These are phyloP conservation scores for Dipodascus geniculatus DNA, from an alignment of 805 yeast species.

Conservation along the genomic window DNA sequence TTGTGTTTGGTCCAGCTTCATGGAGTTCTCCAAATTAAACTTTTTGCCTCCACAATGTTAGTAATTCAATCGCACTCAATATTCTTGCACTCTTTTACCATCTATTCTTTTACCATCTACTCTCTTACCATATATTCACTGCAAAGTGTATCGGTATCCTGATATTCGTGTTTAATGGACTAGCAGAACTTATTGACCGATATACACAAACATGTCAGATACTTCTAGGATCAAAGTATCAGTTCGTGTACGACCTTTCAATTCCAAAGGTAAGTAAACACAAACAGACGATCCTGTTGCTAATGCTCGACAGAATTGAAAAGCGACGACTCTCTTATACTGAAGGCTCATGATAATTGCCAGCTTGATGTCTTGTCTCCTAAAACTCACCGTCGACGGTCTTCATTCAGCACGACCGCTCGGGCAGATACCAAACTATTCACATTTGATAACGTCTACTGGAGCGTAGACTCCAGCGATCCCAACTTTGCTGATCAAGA, in stretches of 20 bases:
- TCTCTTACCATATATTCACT: no score
- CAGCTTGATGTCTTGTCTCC: background rate
- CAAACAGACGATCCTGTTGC: background rate
- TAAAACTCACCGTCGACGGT: background rate
- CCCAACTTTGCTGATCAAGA: constrained; percentile 16
- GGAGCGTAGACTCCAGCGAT: constrained; percentile 32
- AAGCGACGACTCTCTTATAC: background rate
- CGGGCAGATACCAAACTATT: constrained; percentile 27
- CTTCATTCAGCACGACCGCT: background rate
- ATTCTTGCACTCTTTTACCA: no score
- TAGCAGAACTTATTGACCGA: background rate
- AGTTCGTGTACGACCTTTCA: background rate
- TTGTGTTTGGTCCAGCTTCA: no score
- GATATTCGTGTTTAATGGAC: no score
- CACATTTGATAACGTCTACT: constrained; percentile 40
- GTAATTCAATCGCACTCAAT: background rate
- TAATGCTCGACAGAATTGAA: background rate
- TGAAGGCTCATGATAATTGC: background rate
- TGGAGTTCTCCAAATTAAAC: background rate
- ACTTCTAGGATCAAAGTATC: background rate
- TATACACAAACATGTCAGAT: background rate
- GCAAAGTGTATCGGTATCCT: no score
- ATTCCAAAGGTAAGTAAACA: background rate
- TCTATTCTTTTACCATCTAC: no score
- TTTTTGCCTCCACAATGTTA: background rate